Conservation (phyloP, 2,329 filamentous ascomycete species). For the Aspergillus uvarum region DNA sequence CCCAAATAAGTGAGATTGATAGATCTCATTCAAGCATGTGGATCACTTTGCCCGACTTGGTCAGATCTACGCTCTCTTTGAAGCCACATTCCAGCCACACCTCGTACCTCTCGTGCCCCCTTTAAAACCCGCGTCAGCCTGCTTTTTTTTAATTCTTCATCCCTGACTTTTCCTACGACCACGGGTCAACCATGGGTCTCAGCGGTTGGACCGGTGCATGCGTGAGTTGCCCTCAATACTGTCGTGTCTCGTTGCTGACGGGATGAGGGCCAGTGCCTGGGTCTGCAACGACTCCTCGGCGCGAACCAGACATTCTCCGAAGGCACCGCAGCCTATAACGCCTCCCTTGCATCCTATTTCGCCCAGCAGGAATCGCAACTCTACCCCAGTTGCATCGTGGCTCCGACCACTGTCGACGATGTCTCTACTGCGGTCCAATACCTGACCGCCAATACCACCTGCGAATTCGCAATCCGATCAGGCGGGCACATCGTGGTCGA, state of each 20-base stretch:
- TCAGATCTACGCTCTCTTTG: not conserved
- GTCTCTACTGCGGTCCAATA: conserved; percentile 14
- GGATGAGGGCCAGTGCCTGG: conserved; percentile 16
- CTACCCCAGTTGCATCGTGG: conserved; percentile 22
- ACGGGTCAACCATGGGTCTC: no score
- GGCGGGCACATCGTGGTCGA: conserved; percentile 14
- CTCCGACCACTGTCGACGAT: conserved; percentile 19
- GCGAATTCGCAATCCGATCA: conserved; percentile 18
- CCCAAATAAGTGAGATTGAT: not conserved
- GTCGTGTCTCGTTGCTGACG: not conserved
- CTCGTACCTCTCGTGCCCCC: no score
- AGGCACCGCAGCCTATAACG: conserved; percentile 3
- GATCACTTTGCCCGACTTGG: not conserved
- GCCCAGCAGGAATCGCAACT: conserved; percentile 14
- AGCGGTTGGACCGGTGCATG: not conserved
- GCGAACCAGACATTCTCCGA: conserved; percentile 10
- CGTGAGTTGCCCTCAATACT: not conserved
- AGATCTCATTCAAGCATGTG: not conserved
- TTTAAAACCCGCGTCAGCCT: no score
- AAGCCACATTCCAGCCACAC: not conserved
- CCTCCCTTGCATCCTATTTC: conserved; percentile 15
- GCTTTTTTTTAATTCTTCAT: not conserved
- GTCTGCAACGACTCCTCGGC: conserved; percentile 1
- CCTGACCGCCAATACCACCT: conserved; percentile 1
- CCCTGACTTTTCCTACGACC: no score